Base-by-base conservation (phyloP, 2,329 filamentous ascomycete genomes). In the Pseudogymnoascus sp. region DNA sequence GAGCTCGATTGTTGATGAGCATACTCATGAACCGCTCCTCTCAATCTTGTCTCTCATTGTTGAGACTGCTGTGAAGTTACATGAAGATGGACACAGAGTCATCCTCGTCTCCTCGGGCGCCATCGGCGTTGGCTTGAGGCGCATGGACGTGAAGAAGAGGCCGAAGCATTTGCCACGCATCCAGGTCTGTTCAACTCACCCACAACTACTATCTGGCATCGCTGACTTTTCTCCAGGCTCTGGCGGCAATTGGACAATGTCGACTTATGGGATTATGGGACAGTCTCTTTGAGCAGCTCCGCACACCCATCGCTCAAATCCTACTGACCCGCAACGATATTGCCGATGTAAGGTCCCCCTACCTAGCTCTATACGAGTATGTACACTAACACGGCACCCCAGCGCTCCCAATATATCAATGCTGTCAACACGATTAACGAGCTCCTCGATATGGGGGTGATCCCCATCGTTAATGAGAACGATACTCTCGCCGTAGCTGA, bases 401-500 rank as follows among this genome's bases (percentile, higher is more conserved):
- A 91, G 84, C 86, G 90, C 62, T 92, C 90, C 26, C 89, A 95
- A 78, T 99, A 97, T 72, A 81, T 92, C 64, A 99, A 99, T 76
- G 94, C 94, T 0, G 91, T 96, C 74, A 96, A 96, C 70, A 97
- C 94, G 0, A 89, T 99, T 71, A 82, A 84, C 58, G 90, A 96
- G 73, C 80, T 97, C 52, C 77, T 99, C 15, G 86, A 92, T 68
- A 94, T 96, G 87, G 92, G 92, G 1, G 92, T 97, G 23, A 95
- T 99, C 64, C 94, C 94, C 8, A 96, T 99, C 68, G 94, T 99
- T 64, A 99, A 99, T 69, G 94, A 99, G 75, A 99, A 99, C 73
- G 94, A 99, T 73, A 99, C 94, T 2, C 77, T 99, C 59, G 90
- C 92, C 21, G 94, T 99, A 65, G 89, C 92, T 45, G 94, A 99